Evolutionary conservation across 2,329 filamentous ascomycete genomes (phyloP), one percentile per base, ranked within the genome.

Genomic region (Ophiosphaerella herpotricha): DNA sequence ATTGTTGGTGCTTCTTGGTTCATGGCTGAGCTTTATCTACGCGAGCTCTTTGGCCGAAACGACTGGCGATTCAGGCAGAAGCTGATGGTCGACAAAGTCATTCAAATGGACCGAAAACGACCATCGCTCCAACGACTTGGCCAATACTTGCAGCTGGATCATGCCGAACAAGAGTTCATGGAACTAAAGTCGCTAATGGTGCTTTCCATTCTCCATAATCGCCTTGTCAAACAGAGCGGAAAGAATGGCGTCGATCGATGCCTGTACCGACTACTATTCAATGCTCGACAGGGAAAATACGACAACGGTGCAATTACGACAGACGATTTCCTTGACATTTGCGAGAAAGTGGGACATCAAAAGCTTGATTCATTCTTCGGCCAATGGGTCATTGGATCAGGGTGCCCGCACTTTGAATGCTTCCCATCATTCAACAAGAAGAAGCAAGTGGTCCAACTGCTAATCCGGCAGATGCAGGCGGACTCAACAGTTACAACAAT

Each of bases 381-480:
- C 37, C 93, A 99, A 68, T 99, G 93, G 93, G 84, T 99, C 0
- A 84, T 88, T 56, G 88, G 89, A 9, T 87, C 91, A 13, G 95
- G 95, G 0, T 97, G 92, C 63, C 94, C 95, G 0, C 84, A 86
- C 36, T 96, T 99, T 61, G 82, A 88, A 41, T 89, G 96, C 41
- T 89, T 86, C 34, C 92, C 96, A 59, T 84, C 87, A 14, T 99
- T 99, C 76, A 99, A 99, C 70, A 97, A 97, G 78, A 99, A 99
- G 77, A 89, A 95, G 62, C 81, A 97, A 4, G 92, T 93, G 24
- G 91, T 99, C 1, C 92, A 97, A 72, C 89, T 99, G 80, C 88
- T 85, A 8, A 90, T 99, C 57, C 84, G 83, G 43, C 95, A 99
- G 72, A 66, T 64, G 26, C 70, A 74, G 50, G 60, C 57, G 16